Conservation (phyloP, 495 filamentous ascomycete species). For the Cudoniella acicularis region DNA sequence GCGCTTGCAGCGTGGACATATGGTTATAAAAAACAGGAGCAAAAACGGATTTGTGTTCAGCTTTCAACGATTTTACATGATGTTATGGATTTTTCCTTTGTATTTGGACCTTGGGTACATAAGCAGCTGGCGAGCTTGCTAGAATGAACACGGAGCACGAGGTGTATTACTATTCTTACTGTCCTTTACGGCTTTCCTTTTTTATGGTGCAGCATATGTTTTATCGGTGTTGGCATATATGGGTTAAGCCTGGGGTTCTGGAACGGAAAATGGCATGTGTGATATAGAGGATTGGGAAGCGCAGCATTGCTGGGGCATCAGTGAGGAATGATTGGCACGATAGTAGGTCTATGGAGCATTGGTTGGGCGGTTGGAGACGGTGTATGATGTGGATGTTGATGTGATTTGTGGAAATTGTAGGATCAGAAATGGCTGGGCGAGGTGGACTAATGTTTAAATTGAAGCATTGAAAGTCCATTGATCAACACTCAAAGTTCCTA, state of each 20-base stretch:
- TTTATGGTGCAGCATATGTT: not conserved
- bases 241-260: conserved; percentile 4
- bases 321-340: not conserved
- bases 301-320: not conserved
- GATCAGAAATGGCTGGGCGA: not conserved
- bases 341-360: not conserved
- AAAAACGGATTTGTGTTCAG: not conserved
- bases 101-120: not conserved
- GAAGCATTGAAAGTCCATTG: not conserved
- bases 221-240: not conserved
- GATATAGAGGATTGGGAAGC: not conserved
- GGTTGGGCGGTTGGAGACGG: not conserved
- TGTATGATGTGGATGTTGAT: not conserved
- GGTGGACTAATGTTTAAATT: not conserved
- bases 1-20: not conserved
- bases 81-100: conserved; percentile 8
- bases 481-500: too few relatives aligned
- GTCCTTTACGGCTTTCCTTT: conserved; percentile 7
- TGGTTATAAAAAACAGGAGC: not conserved
- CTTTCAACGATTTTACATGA: conserved; percentile 9
- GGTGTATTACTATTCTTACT: conserved; percentile 20
- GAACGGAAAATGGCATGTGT: conserved; percentile 1
- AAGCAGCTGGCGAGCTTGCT: conserved; percentile 2
- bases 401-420: not conserved
- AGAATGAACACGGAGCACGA: not conserved